Evolutionary conservation across 768 basidiomycete species (phyloP), one percentile per base, ranked within the genome.

Genomic region (Suillus subaureus): DNA sequence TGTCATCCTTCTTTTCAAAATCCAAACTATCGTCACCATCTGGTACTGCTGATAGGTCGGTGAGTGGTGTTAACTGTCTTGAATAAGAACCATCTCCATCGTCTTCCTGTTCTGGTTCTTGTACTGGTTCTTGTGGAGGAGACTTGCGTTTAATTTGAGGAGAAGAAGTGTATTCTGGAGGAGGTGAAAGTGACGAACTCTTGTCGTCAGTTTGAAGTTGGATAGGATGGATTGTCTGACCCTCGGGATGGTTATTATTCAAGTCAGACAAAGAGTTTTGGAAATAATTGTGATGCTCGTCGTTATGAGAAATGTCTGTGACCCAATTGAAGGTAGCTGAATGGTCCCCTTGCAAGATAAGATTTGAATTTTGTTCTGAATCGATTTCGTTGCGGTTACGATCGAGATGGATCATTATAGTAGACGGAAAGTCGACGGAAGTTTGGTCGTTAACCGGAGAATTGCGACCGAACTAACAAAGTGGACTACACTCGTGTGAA

Each of bases 41-140:
- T 47, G 88, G 86, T 0, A 88, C 83, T 1, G 89, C 87, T 9
- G 91, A 91, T 31, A 92, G 85, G 67, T 92, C 91, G 69, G 89
- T 92, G 72, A 93, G 85, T 4, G 91, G 91, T 0, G 91, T 91
- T 26, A 89, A 89, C 65, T 82, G 82, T 37, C 87, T 80, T 63
- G 89, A 90, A 16, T 75, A 71, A 69, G 66, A 75, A 78, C 74
- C 70, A 75, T 82, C 74, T 74, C 79, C 65, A 71, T 80, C 76
- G 47, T 80, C 78, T 67, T 79, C 78, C 11, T 70, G 71, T 63
- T 79, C 75, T 65, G 78, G 65, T 35, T 67, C 67, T 35, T 43
- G 62, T 23, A 67, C 66, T 8, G 69, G 68, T 47, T 69, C 57
- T 23, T 64, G 67, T 16, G 65, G 74, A 3, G 67, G 42, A 47